Base-by-base conservation (phyloP, 495 filamentous ascomycete species). In the Aspergillus affinis region DNA sequence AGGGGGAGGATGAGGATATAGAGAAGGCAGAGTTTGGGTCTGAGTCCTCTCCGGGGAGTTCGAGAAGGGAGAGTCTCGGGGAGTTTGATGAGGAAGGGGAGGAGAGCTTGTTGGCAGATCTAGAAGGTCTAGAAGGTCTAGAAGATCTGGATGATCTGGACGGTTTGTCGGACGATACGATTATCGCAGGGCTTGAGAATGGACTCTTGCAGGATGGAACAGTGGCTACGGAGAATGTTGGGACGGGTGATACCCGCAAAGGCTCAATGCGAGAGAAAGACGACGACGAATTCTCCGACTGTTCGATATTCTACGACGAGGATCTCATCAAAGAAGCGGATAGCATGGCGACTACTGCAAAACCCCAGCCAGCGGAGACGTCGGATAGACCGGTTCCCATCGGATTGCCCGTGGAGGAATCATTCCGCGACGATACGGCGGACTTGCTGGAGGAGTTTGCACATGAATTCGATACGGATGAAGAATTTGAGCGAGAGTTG, bases 361-460 rank as follows among this genome's bases (percentile, higher is more conserved):
- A 48, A 50, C 13, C 41, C 17, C 21, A 54, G 54, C 26, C 55
- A 46, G 50, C 19, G n/a, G 48, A 18, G 48, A 58, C 19, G 32
- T 27, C 23, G 41, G 48, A 50, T 45, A 20, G 17, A 57, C 51
- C 56, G 48, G 17, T 36, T 45, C 45, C 19, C 29, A 21, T 48
- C 48, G 18, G 29, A 46, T n/a, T 48, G 32, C 10, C 61, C 19
- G 36, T 46, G 32, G 55, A 51, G 18, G 69, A 74, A 18, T 79
- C 77, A 9, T 80, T 80, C 49, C 65, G 66, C n/a, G 75, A 80
- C 26, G 77, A 80, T 2, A 78, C 75, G 6, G 72, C 75, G 5
- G 58, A 67, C 26, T 67, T 71, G 17, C 64, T 78, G 51, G 74
- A 78, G 58, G 65, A 76, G 45, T 77, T 75, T 57, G 60, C 61